These are phyloP conservation scores for Licmophora abbreviata DNA, from an alignment of 108 stramenopile genomes.

Conservation along the genomic window DNA sequence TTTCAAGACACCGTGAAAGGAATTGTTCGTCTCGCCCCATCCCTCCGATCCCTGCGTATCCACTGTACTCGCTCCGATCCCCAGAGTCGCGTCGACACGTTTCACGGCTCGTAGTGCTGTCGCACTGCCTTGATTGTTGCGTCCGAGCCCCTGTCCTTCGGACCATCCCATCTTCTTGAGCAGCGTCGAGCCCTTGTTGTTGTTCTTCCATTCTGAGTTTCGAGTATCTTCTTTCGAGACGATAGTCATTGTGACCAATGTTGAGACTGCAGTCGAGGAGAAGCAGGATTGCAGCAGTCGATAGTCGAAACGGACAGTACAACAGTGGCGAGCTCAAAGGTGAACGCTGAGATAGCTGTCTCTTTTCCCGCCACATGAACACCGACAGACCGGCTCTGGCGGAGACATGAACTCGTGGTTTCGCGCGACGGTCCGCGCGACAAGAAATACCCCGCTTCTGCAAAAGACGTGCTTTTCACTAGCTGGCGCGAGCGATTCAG, in stretches of 20 bases:
- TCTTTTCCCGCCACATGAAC: too few species aligned
- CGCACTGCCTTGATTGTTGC: constrained; percentile 43
- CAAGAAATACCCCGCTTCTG: too few species aligned
- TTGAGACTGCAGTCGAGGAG: too few species aligned
- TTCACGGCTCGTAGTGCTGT: constrained; percentile 29
- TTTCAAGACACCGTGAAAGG: constrained; percentile 39
- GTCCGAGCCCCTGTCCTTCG: constrained; percentile 79
- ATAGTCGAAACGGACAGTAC: too few species aligned
- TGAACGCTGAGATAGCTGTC: too few species aligned
- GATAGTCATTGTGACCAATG: constrained; percentile 62
- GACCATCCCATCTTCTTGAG: constrained; percentile 91
- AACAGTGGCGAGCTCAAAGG: too few species aligned
- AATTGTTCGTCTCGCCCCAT: constrained; percentile 30
- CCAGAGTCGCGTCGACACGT: neutral
- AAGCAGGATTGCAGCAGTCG: too few species aligned
- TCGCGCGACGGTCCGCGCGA: too few species aligned
- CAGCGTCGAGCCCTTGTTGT: constrained; percentile 57
- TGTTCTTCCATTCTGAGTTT: constrained; percentile 61
- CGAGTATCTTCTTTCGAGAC: constrained; percentile 56
- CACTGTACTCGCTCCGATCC: constrained; percentile 6
- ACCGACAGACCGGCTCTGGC: too few species aligned
- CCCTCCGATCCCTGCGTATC: constrained; percentile 18
- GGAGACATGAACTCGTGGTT: too few species aligned
- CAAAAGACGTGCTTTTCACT: too few species aligned
- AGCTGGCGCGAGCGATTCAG: too few species aligned